Percentiles rank a stretch among this genome's conserved stretches.
phyloP scores from a whole-genome alignment of 2,329 filamentous ascomycete genomes.

The Claviceps citrina region DNA sequence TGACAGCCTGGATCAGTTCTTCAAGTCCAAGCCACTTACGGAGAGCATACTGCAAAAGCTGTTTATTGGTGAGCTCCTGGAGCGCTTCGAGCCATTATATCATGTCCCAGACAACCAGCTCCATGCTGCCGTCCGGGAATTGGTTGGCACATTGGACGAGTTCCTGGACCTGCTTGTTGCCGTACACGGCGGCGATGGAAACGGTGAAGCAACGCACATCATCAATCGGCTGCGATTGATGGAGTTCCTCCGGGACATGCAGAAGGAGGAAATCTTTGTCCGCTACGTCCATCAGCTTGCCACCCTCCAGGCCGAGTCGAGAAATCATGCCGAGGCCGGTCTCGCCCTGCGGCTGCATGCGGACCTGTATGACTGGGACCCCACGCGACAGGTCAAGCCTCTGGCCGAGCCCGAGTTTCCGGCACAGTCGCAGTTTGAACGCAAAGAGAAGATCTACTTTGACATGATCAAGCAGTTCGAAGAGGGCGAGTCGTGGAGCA shows the following conservation, averaged over 20 bases:
- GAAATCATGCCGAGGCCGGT: conserved; percentile 76
- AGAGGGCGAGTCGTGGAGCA: conserved; percentile 85
- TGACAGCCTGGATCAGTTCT: conserved; percentile 76
- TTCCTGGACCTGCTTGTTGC: conserved; percentile 81
- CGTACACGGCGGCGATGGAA: conserved; percentile 62
- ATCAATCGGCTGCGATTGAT: conserved; percentile 82
- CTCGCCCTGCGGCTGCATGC: conserved; percentile 80
- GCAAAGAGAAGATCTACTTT: conserved; percentile 84
- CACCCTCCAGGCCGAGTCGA: conserved; percentile 54
- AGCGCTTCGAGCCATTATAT: conserved; percentile 59
- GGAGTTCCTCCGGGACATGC: conserved; percentile 93
- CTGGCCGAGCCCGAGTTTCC: conserved; percentile 64
- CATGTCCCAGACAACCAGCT: conserved; percentile 55
- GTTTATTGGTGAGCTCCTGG: conserved; percentile 73
- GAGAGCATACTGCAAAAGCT: conserved; percentile 85
- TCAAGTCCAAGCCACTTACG: conserved; percentile 75
- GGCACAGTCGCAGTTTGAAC: conserved; percentile 74
- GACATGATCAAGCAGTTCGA: conserved; percentile 92
- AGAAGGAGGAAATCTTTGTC: conserved; percentile 92
- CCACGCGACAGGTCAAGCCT: conserved; percentile 47
- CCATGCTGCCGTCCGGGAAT: conserved; percentile 57
- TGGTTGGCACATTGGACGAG: conserved; percentile 76
- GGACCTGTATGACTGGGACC: conserved; percentile 85
- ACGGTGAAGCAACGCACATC: conserved; percentile 63
- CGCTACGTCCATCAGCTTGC: conserved; percentile 90